phyloP scores from a whole-genome alignment of 495 filamentous ascomycete species.

The Lasiosphaeria ovina region DNA sequence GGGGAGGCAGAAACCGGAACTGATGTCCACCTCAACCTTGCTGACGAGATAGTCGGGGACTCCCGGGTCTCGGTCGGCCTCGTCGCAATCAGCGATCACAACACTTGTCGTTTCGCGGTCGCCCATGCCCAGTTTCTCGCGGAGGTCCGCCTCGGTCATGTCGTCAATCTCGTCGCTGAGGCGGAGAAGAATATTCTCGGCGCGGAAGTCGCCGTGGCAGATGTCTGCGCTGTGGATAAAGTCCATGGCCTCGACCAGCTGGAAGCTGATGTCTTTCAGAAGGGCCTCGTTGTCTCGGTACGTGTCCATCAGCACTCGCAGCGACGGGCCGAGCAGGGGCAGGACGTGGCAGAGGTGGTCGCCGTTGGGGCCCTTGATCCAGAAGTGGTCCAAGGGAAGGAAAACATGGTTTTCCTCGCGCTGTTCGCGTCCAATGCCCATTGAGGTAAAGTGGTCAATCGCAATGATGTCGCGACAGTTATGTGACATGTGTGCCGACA shows the following conservation, averaged over 20 bases:
- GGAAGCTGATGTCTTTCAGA: slow-evolving; percentile 27
- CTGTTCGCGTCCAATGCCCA: not conserved
- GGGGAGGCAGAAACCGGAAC: slow-evolving; percentile 8
- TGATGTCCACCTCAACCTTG: not conserved
- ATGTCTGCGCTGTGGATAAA: slow-evolving; percentile 22
- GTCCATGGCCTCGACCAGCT: slow-evolving; percentile 16
- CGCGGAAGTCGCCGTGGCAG: slow-evolving; percentile 32
- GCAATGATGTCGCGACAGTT: not conserved
- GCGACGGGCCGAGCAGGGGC: slow-evolving; percentile 20
- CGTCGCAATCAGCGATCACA: not conserved
- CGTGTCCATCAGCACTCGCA: not conserved
- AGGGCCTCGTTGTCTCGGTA: slow-evolving; percentile 11
- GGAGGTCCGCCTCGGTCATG: too few species aligned
- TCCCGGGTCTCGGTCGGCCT: not conserved
- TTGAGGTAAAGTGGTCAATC: too few species aligned
- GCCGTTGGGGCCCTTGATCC: slow-evolving; percentile 39
- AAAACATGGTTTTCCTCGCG: slow-evolving; percentile 13
- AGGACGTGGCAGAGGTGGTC: slow-evolving; percentile 37
- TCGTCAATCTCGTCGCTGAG: slow-evolving; percentile 10
- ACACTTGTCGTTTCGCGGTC: too few species aligned
- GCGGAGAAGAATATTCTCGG: slow-evolving; percentile 25
- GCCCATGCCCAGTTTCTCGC: too few species aligned
- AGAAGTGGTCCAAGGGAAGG: slow-evolving; percentile 33
- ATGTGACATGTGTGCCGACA: not conserved
- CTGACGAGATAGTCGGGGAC: slow-evolving; percentile 26